Evolutionary conservation across 768 basidiomycete genomes (phyloP).

Genomic region (Agrocybe praecox): DNA sequence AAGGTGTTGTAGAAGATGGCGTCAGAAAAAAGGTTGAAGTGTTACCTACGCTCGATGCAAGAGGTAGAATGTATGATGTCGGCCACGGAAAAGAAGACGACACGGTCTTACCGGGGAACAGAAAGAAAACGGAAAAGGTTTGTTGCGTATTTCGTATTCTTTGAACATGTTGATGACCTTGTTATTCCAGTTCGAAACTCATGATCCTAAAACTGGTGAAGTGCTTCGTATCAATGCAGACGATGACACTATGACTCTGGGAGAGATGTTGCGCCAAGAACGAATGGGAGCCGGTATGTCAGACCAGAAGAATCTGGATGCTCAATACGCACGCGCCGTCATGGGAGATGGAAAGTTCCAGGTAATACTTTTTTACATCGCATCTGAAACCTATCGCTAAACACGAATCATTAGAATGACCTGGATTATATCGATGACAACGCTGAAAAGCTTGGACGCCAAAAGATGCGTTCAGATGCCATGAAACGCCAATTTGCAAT

Average conservation of each 20-base stretch:
- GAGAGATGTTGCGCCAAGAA: slow-evolving; percentile 93
- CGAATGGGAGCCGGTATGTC: slow-evolving; percentile 85
- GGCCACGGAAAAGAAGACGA: slow-evolving; percentile 75
- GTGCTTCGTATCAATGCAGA: slow-evolving; percentile 88
- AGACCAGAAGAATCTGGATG: slow-evolving; percentile 92
- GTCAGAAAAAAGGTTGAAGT: slow-evolving; percentile 74
- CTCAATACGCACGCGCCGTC: slow-evolving; percentile 86
- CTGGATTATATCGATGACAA: slow-evolving; percentile 98
- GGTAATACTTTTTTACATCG: slow-evolving; percentile 42
- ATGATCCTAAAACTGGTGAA: slow-evolving; percentile 89
- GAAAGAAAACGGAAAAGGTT: slow-evolving; percentile 77
- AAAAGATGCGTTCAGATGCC: slow-evolving; percentile 95
- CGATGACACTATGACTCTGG: slow-evolving; percentile 83
- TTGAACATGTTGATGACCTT: not conserved
- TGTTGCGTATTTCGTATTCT: slow-evolving; percentile 21
- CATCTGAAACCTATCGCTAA: not conserved
- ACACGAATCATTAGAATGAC: slow-evolving; percentile 55
- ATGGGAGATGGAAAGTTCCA: slow-evolving; percentile 88
- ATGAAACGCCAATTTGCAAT: slow-evolving; percentile 98
- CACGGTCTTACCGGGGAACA: slow-evolving; percentile 60
- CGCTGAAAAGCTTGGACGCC: slow-evolving; percentile 86
- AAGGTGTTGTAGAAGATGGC: slow-evolving; percentile 43
- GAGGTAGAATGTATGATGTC: slow-evolving; percentile 88
- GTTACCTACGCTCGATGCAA: slow-evolving; percentile 85
- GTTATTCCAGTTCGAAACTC: slow-evolving; percentile 72